Conservation (phyloP, 2,329 filamentous ascomycete genomes). For the Aspergillus ibericus region DNA sequence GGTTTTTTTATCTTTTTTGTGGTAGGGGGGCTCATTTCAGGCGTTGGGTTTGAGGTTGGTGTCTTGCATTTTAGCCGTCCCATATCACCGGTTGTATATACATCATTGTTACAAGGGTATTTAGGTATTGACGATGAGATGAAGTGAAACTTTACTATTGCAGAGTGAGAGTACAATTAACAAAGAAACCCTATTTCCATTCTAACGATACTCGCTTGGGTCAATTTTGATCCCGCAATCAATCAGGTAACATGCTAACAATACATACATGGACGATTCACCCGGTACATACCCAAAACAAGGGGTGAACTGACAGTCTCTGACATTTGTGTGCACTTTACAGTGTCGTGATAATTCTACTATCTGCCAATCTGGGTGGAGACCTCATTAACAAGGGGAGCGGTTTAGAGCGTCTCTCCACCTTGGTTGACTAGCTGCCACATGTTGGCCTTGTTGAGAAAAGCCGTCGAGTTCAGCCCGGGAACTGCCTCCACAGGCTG, state of each 20-base stretch:
- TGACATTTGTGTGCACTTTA: neutral
- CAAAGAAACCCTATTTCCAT: no score
- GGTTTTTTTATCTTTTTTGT: neutral
- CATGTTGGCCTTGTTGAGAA: conserved; percentile 5
- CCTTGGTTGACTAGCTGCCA: conserved; percentile 24
- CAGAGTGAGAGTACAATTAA: no score
- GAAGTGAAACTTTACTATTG: no score
- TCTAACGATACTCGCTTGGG: neutral
- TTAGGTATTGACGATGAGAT: no score
- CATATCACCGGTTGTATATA: no score
- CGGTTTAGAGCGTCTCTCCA: conserved; percentile 21
- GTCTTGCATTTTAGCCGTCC: neutral
- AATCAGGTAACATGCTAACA: neutral
- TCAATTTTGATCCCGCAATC: neutral
- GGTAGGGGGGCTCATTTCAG: neutral
- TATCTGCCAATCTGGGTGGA: neutral
- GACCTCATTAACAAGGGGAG: neutral
- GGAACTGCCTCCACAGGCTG: conserved; percentile 8
- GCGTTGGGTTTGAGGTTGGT: neutral
- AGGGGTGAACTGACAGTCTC: neutral
- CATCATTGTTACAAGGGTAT: no score
- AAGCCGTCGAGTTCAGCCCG: neutral
- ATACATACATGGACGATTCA: neutral
- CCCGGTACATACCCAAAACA: neutral
- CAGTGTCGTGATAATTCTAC: neutral